Percentiles rank a stretch among this genome's conserved stretches.
phyloP scores from a whole-genome alignment of 306 rosid genomes.

The Datisca glomerata region DNA sequence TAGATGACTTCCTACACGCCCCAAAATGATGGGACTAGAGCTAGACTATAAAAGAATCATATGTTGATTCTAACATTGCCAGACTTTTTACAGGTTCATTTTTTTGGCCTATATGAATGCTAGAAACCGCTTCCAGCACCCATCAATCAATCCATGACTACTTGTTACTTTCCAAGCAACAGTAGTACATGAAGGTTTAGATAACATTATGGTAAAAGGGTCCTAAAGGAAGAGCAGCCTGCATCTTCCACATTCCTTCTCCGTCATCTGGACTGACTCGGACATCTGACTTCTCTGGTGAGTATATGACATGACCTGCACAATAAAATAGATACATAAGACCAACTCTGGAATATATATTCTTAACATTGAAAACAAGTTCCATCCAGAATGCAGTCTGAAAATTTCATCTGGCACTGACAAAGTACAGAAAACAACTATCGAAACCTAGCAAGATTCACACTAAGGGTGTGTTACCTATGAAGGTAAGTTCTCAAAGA shows the following conservation, averaged over 20 bases:
- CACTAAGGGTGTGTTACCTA: no score
- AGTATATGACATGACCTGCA: constrained; percentile 97
- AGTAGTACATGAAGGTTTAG: constrained; percentile 36
- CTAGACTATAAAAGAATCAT: constrained; percentile 65
- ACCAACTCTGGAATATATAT: no score
- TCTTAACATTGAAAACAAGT: no score
- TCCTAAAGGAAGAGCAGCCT: constrained; percentile 52
- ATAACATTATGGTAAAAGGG: constrained; percentile 41
- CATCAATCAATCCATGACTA: constrained; percentile 50
- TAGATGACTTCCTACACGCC: constrained; percentile 43
- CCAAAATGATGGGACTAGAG: constrained; percentile 61
- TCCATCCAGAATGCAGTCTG: no score
- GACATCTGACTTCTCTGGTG: constrained; percentile 68
- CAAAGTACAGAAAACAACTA: no score
- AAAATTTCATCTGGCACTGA: no score
- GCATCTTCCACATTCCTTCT: constrained; percentile 51
- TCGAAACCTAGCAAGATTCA: no score
- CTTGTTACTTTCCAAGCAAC: constrained; percentile 38
- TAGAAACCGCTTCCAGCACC: constrained; percentile 67
- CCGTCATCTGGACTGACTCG: constrained; percentile 61
- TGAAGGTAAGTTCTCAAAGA: no score
- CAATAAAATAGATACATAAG: no score
- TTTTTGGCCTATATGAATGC: constrained; percentile 50
- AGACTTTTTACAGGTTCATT: constrained; percentile 20
- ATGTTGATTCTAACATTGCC: constrained; percentile 59